These are phyloP conservation scores for Forsythia viridissima DNA, from an alignment of 257 asterid species.

Conservation along the genomic window DNA sequence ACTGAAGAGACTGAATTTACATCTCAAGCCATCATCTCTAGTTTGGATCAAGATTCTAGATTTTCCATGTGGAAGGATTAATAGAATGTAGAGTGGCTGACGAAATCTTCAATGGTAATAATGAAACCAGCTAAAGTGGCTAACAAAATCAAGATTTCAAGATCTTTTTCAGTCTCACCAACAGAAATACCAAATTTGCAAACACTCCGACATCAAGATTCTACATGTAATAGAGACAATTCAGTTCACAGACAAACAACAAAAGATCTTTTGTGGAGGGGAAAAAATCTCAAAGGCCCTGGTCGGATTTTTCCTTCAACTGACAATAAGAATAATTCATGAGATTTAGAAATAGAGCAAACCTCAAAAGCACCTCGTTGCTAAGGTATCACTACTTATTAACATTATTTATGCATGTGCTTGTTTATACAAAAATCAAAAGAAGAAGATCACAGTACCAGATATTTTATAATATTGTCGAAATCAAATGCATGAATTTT, in stretches of 20 bases:
- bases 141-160: conserved; percentile 33
- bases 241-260: conserved; percentile 38
- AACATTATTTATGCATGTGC: no score
- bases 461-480: no score
- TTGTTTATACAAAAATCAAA: no score
- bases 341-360: conserved; percentile 31
- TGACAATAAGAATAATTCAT: conserved; percentile 33
- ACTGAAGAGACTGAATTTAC: conserved; percentile 38
- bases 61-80: conserved; percentile 30
- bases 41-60: conserved; percentile 29
- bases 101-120: conserved; percentile 36
- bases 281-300: conserved; percentile 34
- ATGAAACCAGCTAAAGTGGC: conserved; percentile 43
- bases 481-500: no score
- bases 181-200: conserved; percentile 38
- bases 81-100: conserved; percentile 8
- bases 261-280: conserved; percentile 42
- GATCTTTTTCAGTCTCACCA: conserved; percentile 27
- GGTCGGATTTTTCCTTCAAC: conserved; percentile 28
- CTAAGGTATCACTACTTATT: conserved; percentile 19
- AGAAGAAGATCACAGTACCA: no score
- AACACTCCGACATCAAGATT: conserved; percentile 31
- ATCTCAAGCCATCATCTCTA: conserved; percentile 32
- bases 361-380: conserved; percentile 31
- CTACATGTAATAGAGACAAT: conserved; percentile 33